Conservation (phyloP, 495 filamentous ascomycete species). For the Xylaria grammica region DNA sequence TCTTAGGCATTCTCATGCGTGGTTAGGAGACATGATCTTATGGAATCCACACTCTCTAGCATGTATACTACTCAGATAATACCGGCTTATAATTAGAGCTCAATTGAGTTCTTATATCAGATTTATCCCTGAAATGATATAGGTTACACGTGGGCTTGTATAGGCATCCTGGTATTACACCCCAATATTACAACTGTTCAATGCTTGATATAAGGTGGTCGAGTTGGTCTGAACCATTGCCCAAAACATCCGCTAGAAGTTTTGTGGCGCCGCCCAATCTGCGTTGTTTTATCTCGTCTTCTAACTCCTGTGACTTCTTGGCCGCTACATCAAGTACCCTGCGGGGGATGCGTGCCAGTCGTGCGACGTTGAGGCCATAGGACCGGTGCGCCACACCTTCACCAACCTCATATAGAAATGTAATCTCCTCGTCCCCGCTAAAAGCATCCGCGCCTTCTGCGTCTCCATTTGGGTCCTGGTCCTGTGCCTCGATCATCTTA, state of each 20-base stretch:
- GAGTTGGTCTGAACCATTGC: conserved; percentile 42
- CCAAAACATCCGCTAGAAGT: conserved; percentile 51
- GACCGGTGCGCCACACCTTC: conserved; percentile 91
- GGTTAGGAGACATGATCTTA: conserved; percentile 22
- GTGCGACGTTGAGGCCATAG: conserved; percentile 93
- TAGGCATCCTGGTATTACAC: no score
- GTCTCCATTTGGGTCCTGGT: conserved; percentile 26
- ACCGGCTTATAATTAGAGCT: conserved; percentile 15
- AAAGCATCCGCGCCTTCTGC: conserved; percentile 45
- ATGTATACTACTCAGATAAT: conserved; percentile 24
- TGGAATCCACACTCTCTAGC: conserved; percentile 21
- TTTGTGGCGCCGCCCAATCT: conserved; percentile 53
- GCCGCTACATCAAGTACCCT: conserved; percentile 77
- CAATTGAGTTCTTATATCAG: conserved; percentile 10
- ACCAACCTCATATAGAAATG: conserved; percentile 81
- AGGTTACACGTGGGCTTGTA: conserved; percentile 1
- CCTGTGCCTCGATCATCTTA: conserved; percentile 31
- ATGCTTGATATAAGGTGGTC: conserved; percentile 54
- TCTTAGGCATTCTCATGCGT: conserved; percentile 20
- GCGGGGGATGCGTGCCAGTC: conserved; percentile 80
- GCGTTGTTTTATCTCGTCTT: conserved; percentile 70
- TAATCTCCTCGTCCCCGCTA: conserved; percentile 62
- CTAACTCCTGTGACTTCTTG: conserved; percentile 78
- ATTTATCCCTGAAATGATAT: conserved; percentile 12
- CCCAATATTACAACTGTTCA: conserved; percentile 48